phyloP scores from a whole-genome alignment of 495 filamentous ascomycete genomes.

The Penicillium waksmanii region DNA sequence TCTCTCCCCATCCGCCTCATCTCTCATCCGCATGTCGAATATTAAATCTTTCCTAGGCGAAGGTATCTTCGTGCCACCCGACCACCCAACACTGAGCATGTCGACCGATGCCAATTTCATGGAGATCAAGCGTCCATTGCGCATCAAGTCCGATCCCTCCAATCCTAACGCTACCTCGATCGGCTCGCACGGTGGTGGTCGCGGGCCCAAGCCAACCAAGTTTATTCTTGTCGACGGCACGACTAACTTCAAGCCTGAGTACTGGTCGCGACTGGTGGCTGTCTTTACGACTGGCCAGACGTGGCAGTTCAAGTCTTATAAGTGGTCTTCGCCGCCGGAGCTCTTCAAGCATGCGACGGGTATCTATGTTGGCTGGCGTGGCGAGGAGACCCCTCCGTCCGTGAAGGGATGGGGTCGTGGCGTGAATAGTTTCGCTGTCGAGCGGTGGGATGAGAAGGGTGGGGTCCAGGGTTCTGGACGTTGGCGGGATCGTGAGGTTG shows the following conservation, averaged over 20 bases:
- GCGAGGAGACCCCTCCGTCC: slow-evolving; percentile 74
- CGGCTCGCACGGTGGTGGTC: slow-evolving; percentile 32
- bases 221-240: slow-evolving; percentile 92
- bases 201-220: slow-evolving; percentile 71
- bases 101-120: slow-evolving; percentile 73
- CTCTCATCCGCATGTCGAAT: slow-evolving; percentile 95
- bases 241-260: slow-evolving; percentile 95
- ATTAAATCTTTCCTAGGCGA: slow-evolving; percentile 93
- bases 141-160: slow-evolving; percentile 57
- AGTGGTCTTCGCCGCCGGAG: slow-evolving; percentile 87
- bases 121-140: slow-evolving; percentile 78
- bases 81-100: slow-evolving; percentile 61
- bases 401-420: slow-evolving; percentile 85
- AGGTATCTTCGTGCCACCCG: slow-evolving; percentile 78
- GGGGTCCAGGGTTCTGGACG: slow-evolving; percentile 60
- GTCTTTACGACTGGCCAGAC: slow-evolving; percentile 98
- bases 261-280: slow-evolving; percentile 94
- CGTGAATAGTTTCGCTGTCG: slow-evolving; percentile 72
- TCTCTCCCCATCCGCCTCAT: slow-evolving; percentile 97
- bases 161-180: slow-evolving; percentile 30
- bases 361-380: slow-evolving; percentile 89
- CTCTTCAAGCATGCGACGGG: slow-evolving; percentile 87
- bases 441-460: slow-evolving; percentile 72
- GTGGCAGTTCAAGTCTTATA: slow-evolving; percentile 99
- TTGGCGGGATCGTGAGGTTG: slow-evolving; percentile 91